Evolutionary conservation across 2,329 filamentous ascomycete genomes (phyloP).

Genomic region (Dothistroma pini): DNA sequence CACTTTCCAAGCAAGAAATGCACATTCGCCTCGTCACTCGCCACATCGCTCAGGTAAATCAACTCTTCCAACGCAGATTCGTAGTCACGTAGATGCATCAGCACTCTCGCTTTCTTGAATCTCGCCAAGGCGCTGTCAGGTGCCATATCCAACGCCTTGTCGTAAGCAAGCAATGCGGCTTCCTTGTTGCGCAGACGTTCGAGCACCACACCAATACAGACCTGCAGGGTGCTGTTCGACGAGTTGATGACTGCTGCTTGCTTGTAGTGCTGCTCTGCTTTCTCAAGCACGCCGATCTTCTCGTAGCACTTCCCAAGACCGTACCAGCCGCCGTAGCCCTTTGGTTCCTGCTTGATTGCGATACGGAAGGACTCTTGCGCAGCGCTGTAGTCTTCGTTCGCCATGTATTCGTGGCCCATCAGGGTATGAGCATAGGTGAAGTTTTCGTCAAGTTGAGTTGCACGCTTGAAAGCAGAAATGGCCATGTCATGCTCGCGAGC

Average conservation of each 20-base stretch:
- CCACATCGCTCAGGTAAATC: conserved; percentile 82
- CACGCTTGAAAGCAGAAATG: conserved; percentile 87
- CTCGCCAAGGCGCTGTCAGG: conserved; percentile 77
- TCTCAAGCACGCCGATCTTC: conserved; percentile 54
- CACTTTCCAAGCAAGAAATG: conserved; percentile 88
- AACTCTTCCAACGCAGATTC: conserved; percentile 76
- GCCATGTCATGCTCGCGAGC: conserved; percentile 93
- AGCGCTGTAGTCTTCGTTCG: conserved; percentile 97
- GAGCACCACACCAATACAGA: conserved; percentile 80
- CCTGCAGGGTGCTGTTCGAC: conserved; percentile 86
- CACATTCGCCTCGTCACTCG: conserved; percentile 91
- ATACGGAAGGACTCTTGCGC: conserved; percentile 82
- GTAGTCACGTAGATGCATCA: conserved; percentile 70
- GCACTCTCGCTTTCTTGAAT: conserved; percentile 86
- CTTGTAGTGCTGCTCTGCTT: conserved; percentile 87
- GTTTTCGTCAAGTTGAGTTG: conserved; percentile 81
- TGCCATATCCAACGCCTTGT: conserved; percentile 74
- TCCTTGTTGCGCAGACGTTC: conserved; percentile 83
- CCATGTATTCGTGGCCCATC: conserved; percentile 91
- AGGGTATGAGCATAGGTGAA: conserved; percentile 96
- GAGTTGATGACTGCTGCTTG: conserved; percentile 87
- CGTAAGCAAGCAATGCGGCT: conserved; percentile 76
- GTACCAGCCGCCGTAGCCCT: conserved; percentile 99
- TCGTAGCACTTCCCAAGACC: conserved; percentile 69
- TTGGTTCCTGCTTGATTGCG: conserved; percentile 77